These are phyloP conservation scores for Hsuehochloa calcarea DNA, from an alignment of 176 grass and related monocot genomes.

Conservation along the genomic window DNA sequence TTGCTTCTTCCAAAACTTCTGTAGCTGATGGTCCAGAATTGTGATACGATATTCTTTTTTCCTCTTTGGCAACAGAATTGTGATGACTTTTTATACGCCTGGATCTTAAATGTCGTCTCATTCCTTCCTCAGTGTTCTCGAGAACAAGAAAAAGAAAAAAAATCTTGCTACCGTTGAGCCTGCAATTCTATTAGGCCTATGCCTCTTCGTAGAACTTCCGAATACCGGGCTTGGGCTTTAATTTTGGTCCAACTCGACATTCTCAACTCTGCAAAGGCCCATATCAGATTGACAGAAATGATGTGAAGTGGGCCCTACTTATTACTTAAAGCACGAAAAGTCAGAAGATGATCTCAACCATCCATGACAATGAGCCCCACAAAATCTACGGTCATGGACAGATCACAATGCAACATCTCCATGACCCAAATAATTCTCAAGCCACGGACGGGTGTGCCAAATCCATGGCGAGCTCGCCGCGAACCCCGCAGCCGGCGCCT, in stretches of 20 bases:
- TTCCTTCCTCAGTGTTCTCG: background rate
- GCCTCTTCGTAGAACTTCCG: background rate
- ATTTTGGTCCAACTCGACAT: background rate
- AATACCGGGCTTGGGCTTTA: background rate
- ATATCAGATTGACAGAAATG: background rate
- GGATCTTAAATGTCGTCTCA: background rate
- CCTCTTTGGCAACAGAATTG: background rate
- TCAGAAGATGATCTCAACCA: background rate
- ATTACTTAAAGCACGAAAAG: background rate
- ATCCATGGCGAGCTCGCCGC: slow-evolving; percentile 50
- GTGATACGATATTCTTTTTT: background rate
- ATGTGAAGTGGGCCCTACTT: background rate
- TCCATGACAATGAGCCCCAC: background rate
- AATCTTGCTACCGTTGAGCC: background rate
- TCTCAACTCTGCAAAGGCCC: background rate
- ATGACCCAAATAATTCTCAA: background rate
- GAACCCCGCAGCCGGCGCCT: slow-evolving; percentile 26
- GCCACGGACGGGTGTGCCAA: background rate
- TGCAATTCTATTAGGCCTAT: background rate
- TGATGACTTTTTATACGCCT: background rate
- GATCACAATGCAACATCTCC: background rate
- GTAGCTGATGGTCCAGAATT: too few relatives aligned
- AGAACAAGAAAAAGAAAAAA: background rate
- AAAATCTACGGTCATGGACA: background rate
- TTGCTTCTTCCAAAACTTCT: background rate